Evolutionary conservation across 2,329 filamentous ascomycete genomes (phyloP), one percentile per base, ranked within the genome.

Genomic region (Trichophyton rubrum): DNA sequence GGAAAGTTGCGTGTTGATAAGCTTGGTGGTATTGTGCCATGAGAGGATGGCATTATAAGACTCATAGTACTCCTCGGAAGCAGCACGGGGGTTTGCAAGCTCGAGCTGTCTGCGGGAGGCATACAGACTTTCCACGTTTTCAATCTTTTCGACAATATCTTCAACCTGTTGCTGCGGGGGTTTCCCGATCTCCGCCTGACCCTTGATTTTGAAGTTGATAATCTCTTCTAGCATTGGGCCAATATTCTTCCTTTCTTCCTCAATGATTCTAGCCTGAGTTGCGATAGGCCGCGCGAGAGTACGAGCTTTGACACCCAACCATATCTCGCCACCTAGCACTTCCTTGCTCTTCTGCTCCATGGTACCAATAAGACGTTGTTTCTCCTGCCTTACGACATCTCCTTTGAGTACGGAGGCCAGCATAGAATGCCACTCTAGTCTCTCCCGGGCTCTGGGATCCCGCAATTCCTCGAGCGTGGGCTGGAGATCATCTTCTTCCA

Each of bases 401-500:
- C 93, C 93, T 0, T 91, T 96, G 66, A 99, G 77, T 3, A 99
- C 93, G 13, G 92, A 95, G 62, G 92, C 89, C 61, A 99, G 77
- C 93, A 99, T 99, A 2, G 90, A 90, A 74, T 99, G 91, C 93
- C 93, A 99, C 74, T 99, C 93, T 24, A 99, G 79, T 51, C 92
- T 82, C 73, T 97, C 93, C 63, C 91, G 82, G 69, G 91, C 96
- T 64, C 86, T 85, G 0, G 90, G 88, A 67, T 96, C 88, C 72
- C 88, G 87, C 59, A 97, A 75, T 72, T 99, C 93, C 68, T 97
- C 93, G 24, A 89, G 81, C 2, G 89, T 93, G 0, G 91, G 91
- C 68, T 93, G 88, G 65, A 90, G 83, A 66, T 93, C 87, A 68
- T 96, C 90, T 68, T 92, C 90, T 61, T 89, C 88, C 70, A 95